Conservation (phyloP, 306 rosid species). For the Citrullus colocynthis region DNA sequence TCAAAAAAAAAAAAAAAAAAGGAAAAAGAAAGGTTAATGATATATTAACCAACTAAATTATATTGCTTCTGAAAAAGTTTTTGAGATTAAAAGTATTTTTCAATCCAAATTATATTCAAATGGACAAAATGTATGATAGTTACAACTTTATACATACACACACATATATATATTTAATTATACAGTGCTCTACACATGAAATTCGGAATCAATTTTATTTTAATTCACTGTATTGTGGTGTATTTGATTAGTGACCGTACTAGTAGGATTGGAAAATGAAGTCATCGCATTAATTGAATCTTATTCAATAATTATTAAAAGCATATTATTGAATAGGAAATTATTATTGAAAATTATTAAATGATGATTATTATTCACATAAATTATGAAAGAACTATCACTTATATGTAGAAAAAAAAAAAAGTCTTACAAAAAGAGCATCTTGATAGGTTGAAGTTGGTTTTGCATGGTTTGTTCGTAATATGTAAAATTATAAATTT, state of each 20-base stretch:
- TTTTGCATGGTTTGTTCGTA: no score
- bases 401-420: neutral
- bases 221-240: neutral
- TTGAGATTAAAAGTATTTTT: no score
- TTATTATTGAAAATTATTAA: constrained; percentile 1
- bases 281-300: neutral
- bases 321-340: constrained; percentile 2
- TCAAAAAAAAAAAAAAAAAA: no score
- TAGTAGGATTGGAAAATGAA: neutral
- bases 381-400: neutral
- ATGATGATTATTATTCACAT: neutral
- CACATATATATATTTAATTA: no score
- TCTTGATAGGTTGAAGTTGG: no score
- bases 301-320: neutral
- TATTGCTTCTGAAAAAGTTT: no score
- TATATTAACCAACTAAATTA: no score
- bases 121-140: no score
- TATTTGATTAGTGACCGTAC: neutral
- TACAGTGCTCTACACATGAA: neutral
- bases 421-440: neutral
- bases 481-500: no score
- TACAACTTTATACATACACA: no score
- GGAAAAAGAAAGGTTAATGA: no score
- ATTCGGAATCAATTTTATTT: neutral
- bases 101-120: no score